Evolutionary conservation across 352 stramenopile species (phyloP).

Genomic region (Pythium rhizo-oryzae): DNA sequence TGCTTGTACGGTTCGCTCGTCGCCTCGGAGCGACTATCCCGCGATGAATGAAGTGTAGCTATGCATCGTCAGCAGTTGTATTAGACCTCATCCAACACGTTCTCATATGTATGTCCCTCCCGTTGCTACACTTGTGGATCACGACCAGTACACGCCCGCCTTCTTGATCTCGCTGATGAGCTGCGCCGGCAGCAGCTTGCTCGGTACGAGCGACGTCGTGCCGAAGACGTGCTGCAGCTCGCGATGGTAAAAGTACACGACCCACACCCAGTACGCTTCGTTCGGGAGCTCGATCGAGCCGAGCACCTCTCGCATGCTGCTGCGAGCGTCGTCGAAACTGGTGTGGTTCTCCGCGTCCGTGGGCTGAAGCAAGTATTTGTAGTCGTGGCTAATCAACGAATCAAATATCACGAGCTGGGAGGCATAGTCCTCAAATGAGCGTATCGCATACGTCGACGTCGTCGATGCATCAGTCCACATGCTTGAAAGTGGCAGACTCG

Average conservation of each 20-base stretch:
- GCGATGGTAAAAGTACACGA: conserved; percentile 42
- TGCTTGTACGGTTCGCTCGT: no score
- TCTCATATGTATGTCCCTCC: no score
- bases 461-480: conserved; percentile 1
- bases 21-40: neutral
- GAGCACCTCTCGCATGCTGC: neutral
- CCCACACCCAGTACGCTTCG: conserved; percentile 40
- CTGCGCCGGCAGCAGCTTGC: conserved; percentile 45
- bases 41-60: neutral
- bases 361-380: neutral
- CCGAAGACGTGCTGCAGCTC: conserved; percentile 46
- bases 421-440: neutral
- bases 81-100: no score
- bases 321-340: neutral
- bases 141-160: conserved; percentile 43
- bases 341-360: neutral
- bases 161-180: conserved; percentile 54
- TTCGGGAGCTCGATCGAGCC: neutral
- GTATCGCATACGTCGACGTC: neutral
- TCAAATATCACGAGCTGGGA: neutral
- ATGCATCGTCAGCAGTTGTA: no score
- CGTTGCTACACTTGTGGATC: neutral
- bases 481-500: neutral
- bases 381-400: neutral
- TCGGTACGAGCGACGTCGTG: conserved; percentile 41